Conservation (phyloP, 148 eudicot species). For the Euryodendron excelsum region DNA sequence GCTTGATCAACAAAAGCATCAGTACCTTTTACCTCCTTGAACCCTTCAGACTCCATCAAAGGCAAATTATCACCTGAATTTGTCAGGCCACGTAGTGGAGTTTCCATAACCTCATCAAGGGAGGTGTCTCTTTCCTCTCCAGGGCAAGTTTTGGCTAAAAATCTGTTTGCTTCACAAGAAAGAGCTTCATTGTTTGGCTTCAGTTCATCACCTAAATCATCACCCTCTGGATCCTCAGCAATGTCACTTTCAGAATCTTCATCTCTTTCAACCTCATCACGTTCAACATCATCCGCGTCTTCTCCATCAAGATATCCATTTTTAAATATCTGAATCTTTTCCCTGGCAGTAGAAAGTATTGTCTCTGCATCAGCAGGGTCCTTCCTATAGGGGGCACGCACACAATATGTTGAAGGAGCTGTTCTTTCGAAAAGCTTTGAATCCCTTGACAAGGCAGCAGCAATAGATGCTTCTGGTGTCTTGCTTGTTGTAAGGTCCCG, state of each 20-base stretch:
- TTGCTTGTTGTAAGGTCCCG: conserved; percentile 92
- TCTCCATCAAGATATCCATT: conserved; percentile 61
- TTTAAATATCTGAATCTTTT: conserved; percentile 58
- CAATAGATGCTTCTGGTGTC: conserved; percentile 96
- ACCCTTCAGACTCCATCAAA: conserved; percentile 29
- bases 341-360: conserved; percentile 66
- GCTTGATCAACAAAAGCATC: conserved; percentile 35
- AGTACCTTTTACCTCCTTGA: conserved; percentile 28
- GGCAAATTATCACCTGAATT: conserved; percentile 26
- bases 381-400: conserved; percentile 75
- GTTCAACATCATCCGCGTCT: conserved; percentile 68
- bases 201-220: conserved; percentile 51
- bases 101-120: conserved; percentile 16
- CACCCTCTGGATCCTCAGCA: conserved; percentile 79
- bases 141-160: conserved; percentile 23
- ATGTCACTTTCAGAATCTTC: conserved; percentile 87
- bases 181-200: conserved; percentile 36
- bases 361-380: conserved; percentile 72
- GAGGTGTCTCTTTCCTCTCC: conserved; percentile 33
- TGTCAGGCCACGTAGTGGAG: conserved; percentile 26
- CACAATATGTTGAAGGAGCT: conserved; percentile 93
- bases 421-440: conserved; percentile 89
- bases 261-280: conserved; percentile 73
- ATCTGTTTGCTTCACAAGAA: conserved; percentile 27
- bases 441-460: conserved; percentile 94